These are phyloP conservation scores for Termitomyces sp. DNA, from an alignment of 768 basidiomycete genomes.

Conservation along the genomic window DNA sequence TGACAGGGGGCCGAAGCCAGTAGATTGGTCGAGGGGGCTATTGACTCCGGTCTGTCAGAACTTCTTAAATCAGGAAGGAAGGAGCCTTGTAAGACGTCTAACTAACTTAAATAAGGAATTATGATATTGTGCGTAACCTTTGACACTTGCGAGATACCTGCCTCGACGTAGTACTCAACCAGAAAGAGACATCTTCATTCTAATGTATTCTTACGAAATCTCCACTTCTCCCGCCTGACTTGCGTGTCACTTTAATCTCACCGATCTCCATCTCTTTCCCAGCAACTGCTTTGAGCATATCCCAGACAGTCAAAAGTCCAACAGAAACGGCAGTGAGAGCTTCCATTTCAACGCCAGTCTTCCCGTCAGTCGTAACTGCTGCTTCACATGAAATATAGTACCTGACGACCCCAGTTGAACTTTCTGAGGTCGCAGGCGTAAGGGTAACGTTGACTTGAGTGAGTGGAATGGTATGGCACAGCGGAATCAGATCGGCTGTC, in stretches of 20 bases:
- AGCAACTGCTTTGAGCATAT: slow-evolving; percentile 89
- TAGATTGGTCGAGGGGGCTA: slow-evolving; percentile 39
- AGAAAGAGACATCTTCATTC: not conserved
- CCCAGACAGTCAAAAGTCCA: slow-evolving; percentile 81
- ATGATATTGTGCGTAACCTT: not conserved
- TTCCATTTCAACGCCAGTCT: slow-evolving; percentile 93
- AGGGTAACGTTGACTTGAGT: slow-evolving; percentile 66
- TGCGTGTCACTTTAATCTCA: slow-evolving; percentile 56
- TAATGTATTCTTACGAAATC: slow-evolving; percentile 44
- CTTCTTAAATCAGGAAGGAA: slow-evolving; percentile 19
- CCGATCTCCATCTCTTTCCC: slow-evolving; percentile 84
- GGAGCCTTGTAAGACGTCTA: not conserved
- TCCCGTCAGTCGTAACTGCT: slow-evolving; percentile 70
- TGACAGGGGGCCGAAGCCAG: slow-evolving; percentile 31
- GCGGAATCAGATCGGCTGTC: slow-evolving; percentile 77
- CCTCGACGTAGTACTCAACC: not conserved
- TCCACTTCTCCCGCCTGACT: slow-evolving; percentile 72
- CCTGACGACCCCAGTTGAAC: slow-evolving; percentile 11
- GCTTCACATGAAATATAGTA: slow-evolving; percentile 60
- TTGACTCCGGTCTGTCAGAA: slow-evolving; percentile 22
- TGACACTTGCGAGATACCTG: not conserved
- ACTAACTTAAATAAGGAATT: not conserved
- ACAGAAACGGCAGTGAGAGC: slow-evolving; percentile 81
- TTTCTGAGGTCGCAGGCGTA: slow-evolving; percentile 32
- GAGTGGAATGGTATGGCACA: slow-evolving; percentile 81